Percentiles rank a stretch among this genome's conserved stretches.
Evolutionary conservation across 345 rosid genomes (phyloP).

Genomic region (Moricandia arvensis): DNA sequence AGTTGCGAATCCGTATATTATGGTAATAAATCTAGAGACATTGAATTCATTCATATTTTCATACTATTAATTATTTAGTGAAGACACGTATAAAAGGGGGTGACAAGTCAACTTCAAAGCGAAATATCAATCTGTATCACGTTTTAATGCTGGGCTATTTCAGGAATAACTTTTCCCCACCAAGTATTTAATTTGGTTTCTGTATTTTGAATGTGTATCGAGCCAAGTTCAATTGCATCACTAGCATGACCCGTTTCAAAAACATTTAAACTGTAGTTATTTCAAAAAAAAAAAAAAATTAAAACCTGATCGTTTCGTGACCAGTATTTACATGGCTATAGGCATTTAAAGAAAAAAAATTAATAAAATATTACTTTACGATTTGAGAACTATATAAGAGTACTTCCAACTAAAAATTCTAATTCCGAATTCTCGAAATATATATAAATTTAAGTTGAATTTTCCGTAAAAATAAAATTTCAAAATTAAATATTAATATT

Average conservation of each 20-base stretch:
- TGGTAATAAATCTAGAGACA: background rate
- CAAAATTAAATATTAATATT: too few species aligned
- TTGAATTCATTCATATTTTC: background rate
- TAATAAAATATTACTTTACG: background rate
- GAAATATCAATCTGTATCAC: background rate
- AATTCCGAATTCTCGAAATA: too few species aligned
- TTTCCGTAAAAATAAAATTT: too few species aligned
- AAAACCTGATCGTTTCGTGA: background rate
- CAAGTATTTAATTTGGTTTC: background rate
- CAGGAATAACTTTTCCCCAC: background rate
- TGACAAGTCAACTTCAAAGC: background rate
- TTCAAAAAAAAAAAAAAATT: too few species aligned
- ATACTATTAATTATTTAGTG: too few species aligned
- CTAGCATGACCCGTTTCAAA: background rate
- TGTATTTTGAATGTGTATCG: background rate
- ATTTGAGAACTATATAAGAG: too few species aligned
- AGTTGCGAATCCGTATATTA: background rate
- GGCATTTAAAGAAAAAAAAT: background rate
- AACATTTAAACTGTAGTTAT: background rate
- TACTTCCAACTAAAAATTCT: too few species aligned
- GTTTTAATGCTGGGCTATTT: background rate
- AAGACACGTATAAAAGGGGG: background rate
- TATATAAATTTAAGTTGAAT: too few species aligned
- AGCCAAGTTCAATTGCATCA: background rate
- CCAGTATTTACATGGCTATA: background rate